phyloP scores from a whole-genome alignment of 192 early-diverging fungal species.

The Linnemannia elongata region DNA sequence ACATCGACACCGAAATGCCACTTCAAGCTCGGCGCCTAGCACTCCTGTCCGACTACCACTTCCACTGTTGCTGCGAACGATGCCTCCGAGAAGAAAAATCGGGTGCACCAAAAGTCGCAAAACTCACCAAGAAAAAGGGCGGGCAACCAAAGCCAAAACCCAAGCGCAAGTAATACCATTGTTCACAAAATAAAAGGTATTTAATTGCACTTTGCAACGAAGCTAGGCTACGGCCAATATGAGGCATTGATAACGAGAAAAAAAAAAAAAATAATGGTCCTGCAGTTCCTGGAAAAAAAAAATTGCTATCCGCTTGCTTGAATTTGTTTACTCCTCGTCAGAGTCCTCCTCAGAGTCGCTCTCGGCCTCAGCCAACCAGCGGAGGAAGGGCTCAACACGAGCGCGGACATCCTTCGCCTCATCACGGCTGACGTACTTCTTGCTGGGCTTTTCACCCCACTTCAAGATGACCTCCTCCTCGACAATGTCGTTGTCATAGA shows the following conservation, averaged over 20 bases:
- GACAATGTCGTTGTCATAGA: constrained; percentile 93
- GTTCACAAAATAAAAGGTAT: background rate
- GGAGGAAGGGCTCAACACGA: constrained; percentile 89
- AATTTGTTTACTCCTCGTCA: constrained; percentile 46
- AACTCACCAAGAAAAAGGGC: background rate
- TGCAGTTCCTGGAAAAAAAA: background rate
- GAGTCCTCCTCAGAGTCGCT: constrained; percentile 76
- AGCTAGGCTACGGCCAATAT: background rate
- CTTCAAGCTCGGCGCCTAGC: constrained; percentile 66
- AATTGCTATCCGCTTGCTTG: background rate
- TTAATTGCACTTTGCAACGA: background rate
- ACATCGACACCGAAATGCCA: constrained; percentile 74
- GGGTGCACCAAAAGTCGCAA: constrained; percentile 1
- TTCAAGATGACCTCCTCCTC: constrained; percentile 91
- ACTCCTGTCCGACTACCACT: constrained; percentile 73
- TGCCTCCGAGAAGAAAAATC: constrained; percentile 61
- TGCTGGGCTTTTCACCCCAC: constrained; percentile 88
- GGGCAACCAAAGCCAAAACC: background rate
- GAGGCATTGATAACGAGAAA: constrained; percentile 9
- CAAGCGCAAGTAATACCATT: background rate
- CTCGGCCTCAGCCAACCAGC: constrained; percentile 92
- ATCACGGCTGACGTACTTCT: constrained; percentile 86
- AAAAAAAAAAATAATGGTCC: background rate
- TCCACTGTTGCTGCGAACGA: constrained; percentile 70
- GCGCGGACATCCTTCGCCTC: constrained; percentile 85